phyloP scores from a whole-genome alignment of 495 filamentous ascomycete genomes.

The Ascobolus immersus region DNA sequence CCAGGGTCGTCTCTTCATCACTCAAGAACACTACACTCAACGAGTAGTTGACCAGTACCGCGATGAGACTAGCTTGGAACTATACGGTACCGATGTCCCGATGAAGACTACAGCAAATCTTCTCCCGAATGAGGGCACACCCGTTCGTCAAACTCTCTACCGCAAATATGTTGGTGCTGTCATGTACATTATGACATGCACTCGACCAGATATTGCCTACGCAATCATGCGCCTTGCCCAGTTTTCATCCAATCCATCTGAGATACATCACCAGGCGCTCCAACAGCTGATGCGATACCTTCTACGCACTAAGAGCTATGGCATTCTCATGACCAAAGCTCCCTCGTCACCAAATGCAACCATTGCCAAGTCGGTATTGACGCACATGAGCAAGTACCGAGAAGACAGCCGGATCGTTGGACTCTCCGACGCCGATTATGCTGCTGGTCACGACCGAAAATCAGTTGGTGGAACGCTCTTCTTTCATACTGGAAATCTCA shows the following conservation, averaged over 20 bases:
- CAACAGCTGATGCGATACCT: too few species aligned
- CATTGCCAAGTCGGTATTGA: too few species aligned
- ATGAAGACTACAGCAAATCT: neutral
- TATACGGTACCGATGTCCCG: neutral
- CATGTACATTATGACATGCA: neutral
- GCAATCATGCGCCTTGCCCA: neutral
- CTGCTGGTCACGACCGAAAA: too few species aligned
- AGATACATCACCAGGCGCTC: neutral
- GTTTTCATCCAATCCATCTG: neutral
- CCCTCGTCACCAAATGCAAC: too few species aligned
- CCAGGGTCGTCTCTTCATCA: neutral
- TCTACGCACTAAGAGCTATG: too few species aligned
- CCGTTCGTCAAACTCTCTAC: neutral
- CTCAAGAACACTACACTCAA: neutral
- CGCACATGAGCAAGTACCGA: too few species aligned
- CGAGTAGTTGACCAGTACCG: neutral
- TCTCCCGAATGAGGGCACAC: neutral
- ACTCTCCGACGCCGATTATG: too few species aligned
- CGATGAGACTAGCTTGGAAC: neutral
- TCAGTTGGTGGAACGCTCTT: too few species aligned
- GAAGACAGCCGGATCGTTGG: too few species aligned
- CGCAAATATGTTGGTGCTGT: neutral
- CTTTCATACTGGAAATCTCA: too few species aligned
- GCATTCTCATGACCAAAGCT: too few species aligned
- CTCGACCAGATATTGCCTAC: neutral